phyloP scores from a whole-genome alignment of 2,329 filamentous ascomycete genomes.

The Fusarium anthophilum region DNA sequence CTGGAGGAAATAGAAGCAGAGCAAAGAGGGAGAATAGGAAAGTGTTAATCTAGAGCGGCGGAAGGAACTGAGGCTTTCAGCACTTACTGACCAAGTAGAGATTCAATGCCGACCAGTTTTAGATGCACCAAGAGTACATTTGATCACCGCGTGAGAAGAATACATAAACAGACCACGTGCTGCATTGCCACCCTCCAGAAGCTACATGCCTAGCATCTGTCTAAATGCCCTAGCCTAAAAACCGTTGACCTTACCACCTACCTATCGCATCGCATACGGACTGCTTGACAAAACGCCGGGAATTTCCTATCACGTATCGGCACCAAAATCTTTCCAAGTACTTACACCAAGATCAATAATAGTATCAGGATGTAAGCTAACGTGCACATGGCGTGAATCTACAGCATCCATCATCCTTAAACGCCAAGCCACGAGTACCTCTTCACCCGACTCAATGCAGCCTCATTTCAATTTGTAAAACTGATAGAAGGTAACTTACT shows the following conservation, averaged over 20 bases:
- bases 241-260: not conserved
- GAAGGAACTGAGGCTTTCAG: not conserved
- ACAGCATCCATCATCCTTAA: not conserved
- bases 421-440: not conserved
- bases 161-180: not conserved
- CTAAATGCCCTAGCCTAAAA: not conserved
- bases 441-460: not conserved
- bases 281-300: not conserved
- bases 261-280: not conserved
- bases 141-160: not conserved
- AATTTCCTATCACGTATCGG: not conserved
- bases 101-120: not conserved
- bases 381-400: not conserved
- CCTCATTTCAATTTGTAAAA: not conserved
- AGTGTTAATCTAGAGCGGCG: not conserved
- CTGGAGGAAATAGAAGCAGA: not conserved
- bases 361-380: not conserved
- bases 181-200: not conserved
- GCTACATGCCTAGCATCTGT: not conserved
- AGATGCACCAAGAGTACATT: not conserved
- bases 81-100: not conserved
- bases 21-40: not conserved
- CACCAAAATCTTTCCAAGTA: not conserved
- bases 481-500: no score
- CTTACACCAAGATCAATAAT: not conserved